Conservation (phyloP, 1,139 yeast species). For the Sugiyamaella novakii region DNA sequence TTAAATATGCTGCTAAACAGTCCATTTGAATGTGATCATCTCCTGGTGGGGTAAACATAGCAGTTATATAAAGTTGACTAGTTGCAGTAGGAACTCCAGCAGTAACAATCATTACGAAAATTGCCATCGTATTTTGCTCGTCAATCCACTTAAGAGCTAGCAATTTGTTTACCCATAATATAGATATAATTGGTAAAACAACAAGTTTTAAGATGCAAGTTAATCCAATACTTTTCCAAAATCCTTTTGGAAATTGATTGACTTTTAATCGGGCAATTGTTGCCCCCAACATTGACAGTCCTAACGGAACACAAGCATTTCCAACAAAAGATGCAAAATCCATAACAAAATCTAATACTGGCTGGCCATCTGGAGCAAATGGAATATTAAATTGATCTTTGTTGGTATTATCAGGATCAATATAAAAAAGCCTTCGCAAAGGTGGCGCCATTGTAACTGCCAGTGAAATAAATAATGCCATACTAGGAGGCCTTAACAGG, state of each 20-base stretch:
- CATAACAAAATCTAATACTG: slow-evolving; percentile 81
- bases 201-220: slow-evolving; percentile 53
- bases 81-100: slow-evolving; percentile 89
- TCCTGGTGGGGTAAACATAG: slow-evolving; percentile 69
- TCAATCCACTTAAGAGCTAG: slow-evolving; percentile 53
- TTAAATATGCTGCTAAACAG: slow-evolving; percentile 71
- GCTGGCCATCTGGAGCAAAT: slow-evolving; percentile 79
- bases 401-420: slow-evolving; percentile 18
- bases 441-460: slow-evolving; percentile 83
- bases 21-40: slow-evolving; percentile 70
- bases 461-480: slow-evolving; percentile 63
- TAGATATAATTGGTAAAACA: slow-evolving; percentile 63
- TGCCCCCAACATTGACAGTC: slow-evolving; percentile 78
- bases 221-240: slow-evolving; percentile 62
- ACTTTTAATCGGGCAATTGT: slow-evolving; percentile 75
- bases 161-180: slow-evolving; percentile 56
- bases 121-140: slow-evolving; percentile 56
- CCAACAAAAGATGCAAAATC: slow-evolving; percentile 80
- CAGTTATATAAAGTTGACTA: slow-evolving; percentile 77
- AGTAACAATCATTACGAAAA: slow-evolving; percentile 71
- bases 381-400: slow-evolving; percentile 43
- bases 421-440: slow-evolving; percentile 68
- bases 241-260: slow-evolving; percentile 61
- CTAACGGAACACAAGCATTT: slow-evolving; percentile 86
- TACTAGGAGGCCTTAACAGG: slow-evolving; percentile 68